Percentiles rank a stretch among this genome's conserved stretches.
Evolutionary conservation across 2,329 filamentous ascomycete species (phyloP).

Genomic region (Teratosphaeria nubilosa): DNA sequence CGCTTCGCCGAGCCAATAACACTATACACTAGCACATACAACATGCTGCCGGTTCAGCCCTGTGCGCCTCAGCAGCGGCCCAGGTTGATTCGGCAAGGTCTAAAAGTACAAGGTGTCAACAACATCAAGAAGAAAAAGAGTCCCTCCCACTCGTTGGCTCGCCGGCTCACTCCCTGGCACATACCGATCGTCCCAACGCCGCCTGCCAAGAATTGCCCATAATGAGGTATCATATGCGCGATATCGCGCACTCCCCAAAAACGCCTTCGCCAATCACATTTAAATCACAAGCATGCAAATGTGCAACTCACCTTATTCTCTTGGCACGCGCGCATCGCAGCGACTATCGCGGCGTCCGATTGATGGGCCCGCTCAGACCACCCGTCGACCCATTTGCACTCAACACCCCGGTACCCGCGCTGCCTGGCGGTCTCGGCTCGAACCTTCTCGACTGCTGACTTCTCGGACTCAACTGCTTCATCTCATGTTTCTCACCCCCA

Average conservation of each 20-base stretch:
- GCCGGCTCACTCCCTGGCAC: background rate
- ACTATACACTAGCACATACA: background rate
- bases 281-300: background rate
- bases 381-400: background rate
- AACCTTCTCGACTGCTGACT: background rate
- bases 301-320: background rate
- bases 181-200: background rate
- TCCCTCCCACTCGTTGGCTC: background rate
- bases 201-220: background rate
- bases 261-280: background rate
- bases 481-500: conserved; percentile 5
- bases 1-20: background rate
- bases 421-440: background rate
- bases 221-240: background rate
- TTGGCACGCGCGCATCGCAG: background rate
- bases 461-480: conserved; percentile 3
- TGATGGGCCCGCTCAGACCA: background rate
- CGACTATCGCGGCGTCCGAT: background rate
- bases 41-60: background rate
- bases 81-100: background rate
- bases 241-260: background rate
- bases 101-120: background rate
- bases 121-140: background rate
- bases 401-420: background rate
- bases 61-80: background rate